Conservation (phyloP, 1,139 yeast species). For the Candida labiduridarum region DNA sequence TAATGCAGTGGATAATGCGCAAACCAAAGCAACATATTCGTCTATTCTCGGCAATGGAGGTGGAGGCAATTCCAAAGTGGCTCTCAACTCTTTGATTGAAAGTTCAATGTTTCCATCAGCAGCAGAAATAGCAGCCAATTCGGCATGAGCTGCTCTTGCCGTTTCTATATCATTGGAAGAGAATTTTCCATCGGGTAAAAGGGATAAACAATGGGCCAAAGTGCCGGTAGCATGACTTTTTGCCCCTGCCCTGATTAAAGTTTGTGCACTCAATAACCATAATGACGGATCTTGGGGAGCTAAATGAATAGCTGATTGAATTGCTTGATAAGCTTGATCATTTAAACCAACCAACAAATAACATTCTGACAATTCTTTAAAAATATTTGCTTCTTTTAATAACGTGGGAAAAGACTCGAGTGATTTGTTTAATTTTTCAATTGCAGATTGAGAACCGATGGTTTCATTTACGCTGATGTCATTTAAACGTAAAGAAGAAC, state of each 20-base stretch:
- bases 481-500: slow-evolving; percentile 38
- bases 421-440: slow-evolving; percentile 44
- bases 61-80: slow-evolving; percentile 52
- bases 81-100: slow-evolving; percentile 49
- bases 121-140: slow-evolving; percentile 54
- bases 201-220: slow-evolving; percentile 45
- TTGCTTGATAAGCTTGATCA: slow-evolving; percentile 54
- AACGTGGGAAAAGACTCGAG: slow-evolving; percentile 37
- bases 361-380: slow-evolving; percentile 53
- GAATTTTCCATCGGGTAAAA: slow-evolving; percentile 36
- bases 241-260: slow-evolving; percentile 43
- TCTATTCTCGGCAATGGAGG: slow-evolving; percentile 48
- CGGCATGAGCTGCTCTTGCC: slow-evolving; percentile 55
- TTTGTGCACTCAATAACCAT: slow-evolving; percentile 52
- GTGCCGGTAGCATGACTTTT: slow-evolving; percentile 49
- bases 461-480: slow-evolving; percentile 41
- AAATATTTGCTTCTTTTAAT: slow-evolving; percentile 35
- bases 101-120: slow-evolving; percentile 52
- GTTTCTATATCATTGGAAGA: slow-evolving; percentile 41
- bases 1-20: slow-evolving; percentile 52
- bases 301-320: slow-evolving; percentile 47
- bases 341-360: slow-evolving; percentile 48
- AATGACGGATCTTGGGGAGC: slow-evolving; percentile 45
- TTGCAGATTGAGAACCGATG: slow-evolving; percentile 43
- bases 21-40: slow-evolving; percentile 53